Conservation (phyloP, 495 filamentous ascomycete species). For the Penicillium pulvis region DNA sequence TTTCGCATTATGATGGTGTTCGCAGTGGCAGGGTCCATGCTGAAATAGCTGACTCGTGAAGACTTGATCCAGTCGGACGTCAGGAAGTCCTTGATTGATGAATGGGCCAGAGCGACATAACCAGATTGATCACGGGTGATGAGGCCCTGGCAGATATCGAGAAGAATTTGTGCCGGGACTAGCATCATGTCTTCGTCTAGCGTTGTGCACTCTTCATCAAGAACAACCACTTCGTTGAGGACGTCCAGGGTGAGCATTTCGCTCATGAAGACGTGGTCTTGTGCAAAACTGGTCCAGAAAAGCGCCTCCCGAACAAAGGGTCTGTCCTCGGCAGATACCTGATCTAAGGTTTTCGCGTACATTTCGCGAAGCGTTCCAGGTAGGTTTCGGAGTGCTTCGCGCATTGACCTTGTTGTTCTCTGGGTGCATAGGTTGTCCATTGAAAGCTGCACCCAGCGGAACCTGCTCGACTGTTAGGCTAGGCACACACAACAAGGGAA, state of each 20-base stretch:
- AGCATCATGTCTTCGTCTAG: constrained; percentile 30
- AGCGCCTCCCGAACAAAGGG: constrained; percentile 21
- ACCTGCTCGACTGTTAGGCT: constrained; percentile 10
- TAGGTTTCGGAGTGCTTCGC: constrained; percentile 16
- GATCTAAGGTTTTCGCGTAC: constrained; percentile 22
- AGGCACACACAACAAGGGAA: not conserved
- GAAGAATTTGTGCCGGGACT: constrained; percentile 24
- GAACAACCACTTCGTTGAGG: constrained; percentile 22
- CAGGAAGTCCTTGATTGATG: constrained; percentile 26
- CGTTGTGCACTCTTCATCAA: constrained; percentile 15
- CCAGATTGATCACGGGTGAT: constrained; percentile 19
- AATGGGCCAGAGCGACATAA: constrained; percentile 20
- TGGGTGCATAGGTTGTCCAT: constrained; percentile 23
- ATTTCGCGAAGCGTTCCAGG: constrained; percentile 25
- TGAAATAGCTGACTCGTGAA: constrained; percentile 23
- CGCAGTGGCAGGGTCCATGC: constrained; percentile 18
- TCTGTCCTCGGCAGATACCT: constrained; percentile 17
- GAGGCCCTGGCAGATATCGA: constrained; percentile 26
- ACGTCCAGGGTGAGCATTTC: constrained; percentile 4
- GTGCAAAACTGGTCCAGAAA: constrained; percentile 25
- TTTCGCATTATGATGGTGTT: constrained; percentile 20
- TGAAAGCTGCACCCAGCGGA: constrained; percentile 30
- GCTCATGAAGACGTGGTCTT: constrained; percentile 5
- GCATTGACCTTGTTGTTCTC: constrained; percentile 24
- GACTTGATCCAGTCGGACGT: constrained; percentile 25